Percentiles rank a stretch among this genome's conserved stretches.
phyloP scores from a whole-genome alignment of 768 basidiomycete species.

The Cystofilobasidium macerans region DNA sequence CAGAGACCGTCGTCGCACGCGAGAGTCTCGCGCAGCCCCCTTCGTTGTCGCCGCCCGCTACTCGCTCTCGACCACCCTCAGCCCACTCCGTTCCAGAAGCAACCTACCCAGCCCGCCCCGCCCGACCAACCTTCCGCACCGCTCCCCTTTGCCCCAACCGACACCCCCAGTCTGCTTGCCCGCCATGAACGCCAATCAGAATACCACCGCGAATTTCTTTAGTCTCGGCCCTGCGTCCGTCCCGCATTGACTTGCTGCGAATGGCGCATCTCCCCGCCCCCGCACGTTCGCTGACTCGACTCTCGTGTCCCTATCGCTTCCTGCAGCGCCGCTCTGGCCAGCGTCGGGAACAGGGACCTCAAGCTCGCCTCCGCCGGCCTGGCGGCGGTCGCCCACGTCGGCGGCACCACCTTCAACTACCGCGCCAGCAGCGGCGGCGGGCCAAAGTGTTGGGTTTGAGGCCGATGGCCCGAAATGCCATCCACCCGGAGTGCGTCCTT shows the following conservation, averaged over 20 bases:
- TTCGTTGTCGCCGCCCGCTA: too few relatives aligned
- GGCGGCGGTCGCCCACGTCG: constrained; percentile 1
- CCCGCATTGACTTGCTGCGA: background rate
- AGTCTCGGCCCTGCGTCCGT: constrained; percentile 20
- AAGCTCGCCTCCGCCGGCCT: background rate
- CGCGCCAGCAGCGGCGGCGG: constrained; percentile 10
- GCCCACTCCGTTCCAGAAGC: constrained; percentile 7
- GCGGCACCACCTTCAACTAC: background rate
- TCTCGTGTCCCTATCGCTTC: background rate
- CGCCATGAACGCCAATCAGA: constrained; percentile 11
- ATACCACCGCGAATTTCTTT: constrained; percentile 9
- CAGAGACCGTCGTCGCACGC: too few relatives aligned
- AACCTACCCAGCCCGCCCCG: constrained; percentile 10
- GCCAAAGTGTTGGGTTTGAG: constrained; percentile 21
- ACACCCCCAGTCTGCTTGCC: background rate
- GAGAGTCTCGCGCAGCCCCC: too few relatives aligned
- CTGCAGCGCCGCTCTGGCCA: constrained; percentile 1
- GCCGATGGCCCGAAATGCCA: constrained; percentile 16
- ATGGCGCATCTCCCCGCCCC: background rate
- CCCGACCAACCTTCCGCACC: constrained; percentile 1
- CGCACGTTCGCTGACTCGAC: background rate
- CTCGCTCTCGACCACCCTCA: too few relatives aligned
- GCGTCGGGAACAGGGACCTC: constrained; percentile 22
- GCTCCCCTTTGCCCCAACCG: background rate
- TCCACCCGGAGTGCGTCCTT: constrained; percentile 3